Conservation (phyloP, 805 yeast species). For the Torulaspora indica region DNA sequence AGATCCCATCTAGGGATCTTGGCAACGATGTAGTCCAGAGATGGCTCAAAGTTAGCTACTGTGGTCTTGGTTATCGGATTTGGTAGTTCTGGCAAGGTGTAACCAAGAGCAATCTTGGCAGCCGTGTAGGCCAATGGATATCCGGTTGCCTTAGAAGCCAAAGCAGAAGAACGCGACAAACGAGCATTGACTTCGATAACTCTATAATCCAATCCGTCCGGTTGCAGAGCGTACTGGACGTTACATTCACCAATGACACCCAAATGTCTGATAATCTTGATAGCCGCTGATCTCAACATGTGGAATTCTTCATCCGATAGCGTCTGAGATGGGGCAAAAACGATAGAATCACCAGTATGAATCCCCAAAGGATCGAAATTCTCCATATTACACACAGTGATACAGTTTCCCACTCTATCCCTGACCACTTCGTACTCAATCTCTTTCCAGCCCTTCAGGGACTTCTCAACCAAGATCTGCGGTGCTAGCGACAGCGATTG, state of each 20-base stretch:
- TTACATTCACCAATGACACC: constrained; percentile 99
- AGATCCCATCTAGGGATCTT: constrained; percentile 99
- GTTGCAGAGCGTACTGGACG: constrained; percentile 93
- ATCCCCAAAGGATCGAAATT: constrained; percentile 97
- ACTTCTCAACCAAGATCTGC: constrained; percentile 92
- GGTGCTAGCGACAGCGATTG: constrained; percentile 88
- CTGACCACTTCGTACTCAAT: constrained; percentile 98
- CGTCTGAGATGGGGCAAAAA: constrained; percentile 98
- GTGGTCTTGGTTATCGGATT: constrained; percentile 96
- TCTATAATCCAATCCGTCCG: constrained; percentile 91
- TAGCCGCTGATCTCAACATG: constrained; percentile 96
- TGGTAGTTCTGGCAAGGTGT: constrained; percentile 90
- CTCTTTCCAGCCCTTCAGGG: constrained; percentile 98
- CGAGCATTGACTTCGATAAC: constrained; percentile 98
- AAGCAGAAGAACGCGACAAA: constrained; percentile 92
- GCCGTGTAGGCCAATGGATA: constrained; percentile 98
- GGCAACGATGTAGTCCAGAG: constrained; percentile 92
- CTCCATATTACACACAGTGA: constrained; percentile 98
- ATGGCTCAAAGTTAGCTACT: constrained; percentile 94
- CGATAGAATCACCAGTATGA: constrained; percentile 98
- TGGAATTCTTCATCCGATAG: constrained; percentile 95
- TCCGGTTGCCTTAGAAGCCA: constrained; percentile 98
- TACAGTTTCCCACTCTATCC: constrained; percentile 93
- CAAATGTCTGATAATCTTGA: constrained; percentile 92
- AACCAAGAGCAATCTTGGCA: constrained; percentile 92